Percentiles rank a stretch among this genome's conserved stretches.
Conservation (phyloP, 345 rosid species). For the Sapria himalayana region DNA sequence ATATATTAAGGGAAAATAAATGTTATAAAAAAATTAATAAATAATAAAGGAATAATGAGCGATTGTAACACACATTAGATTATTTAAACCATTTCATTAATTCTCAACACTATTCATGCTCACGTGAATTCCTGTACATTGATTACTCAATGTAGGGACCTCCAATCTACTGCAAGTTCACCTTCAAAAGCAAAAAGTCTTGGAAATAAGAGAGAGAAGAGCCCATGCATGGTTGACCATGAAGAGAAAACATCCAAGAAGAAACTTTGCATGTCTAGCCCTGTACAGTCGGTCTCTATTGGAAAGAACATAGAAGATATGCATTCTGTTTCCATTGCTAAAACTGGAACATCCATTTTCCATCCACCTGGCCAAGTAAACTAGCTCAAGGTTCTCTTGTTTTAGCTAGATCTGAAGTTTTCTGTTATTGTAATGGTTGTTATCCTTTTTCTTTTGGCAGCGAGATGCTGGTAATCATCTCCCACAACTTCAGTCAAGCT, state of each 20-base stretch:
- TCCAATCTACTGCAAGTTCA: constrained; percentile 26
- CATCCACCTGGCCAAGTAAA: constrained; percentile 23
- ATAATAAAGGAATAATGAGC: too few species aligned
- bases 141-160: constrained; percentile 24
- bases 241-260: constrained; percentile 28
- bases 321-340: constrained; percentile 14
- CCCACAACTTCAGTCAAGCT: constrained; percentile 23
- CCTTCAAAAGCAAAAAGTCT: constrained; percentile 22
- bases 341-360: constrained; percentile 12
- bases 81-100: too few species aligned
- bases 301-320: constrained; percentile 21
- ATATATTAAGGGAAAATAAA: too few species aligned
- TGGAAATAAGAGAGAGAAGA: constrained; percentile 32
- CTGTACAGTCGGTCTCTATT: constrained; percentile 11
- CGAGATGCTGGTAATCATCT: constrained; percentile 11
- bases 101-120: too few species aligned
- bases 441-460: constrained; percentile 11
- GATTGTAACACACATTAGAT: too few species aligned
- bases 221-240: constrained; percentile 18
- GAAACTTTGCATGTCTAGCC: constrained; percentile 19
- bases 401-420: constrained; percentile 6
- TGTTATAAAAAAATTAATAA: too few species aligned
- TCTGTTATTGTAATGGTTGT: constrained; percentile 6
- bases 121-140: too few species aligned
- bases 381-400: constrained; percentile 1